Evolutionary conservation across 306 rosid genomes (phyloP).

Genomic region (Casuarina cunninghamiana): DNA sequence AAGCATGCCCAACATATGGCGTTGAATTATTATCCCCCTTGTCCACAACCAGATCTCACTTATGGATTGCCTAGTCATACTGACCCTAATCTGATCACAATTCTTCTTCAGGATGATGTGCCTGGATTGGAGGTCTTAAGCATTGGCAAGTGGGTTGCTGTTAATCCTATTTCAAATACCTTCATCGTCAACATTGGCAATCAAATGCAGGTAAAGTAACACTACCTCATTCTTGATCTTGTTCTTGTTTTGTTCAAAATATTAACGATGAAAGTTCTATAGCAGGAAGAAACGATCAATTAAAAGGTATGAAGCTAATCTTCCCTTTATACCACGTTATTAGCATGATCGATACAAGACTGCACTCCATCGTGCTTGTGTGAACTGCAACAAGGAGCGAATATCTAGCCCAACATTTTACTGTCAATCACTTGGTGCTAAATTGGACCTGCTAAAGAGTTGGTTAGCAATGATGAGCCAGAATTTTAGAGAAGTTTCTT

Average conservation of each 20-base stretch:
- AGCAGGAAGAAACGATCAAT: no score
- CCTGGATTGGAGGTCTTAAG: no score
- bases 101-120: no score
- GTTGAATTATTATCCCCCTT: not conserved
- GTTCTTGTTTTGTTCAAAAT: not conserved
- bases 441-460: conserved; percentile 37
- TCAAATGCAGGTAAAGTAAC: conserved; percentile 51
- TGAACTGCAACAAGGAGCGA: conserved; percentile 38
- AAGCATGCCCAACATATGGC: conserved; percentile 60
- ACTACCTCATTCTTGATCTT: not conserved
- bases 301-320: not conserved
- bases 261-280: no score
- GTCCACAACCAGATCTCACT: conserved; percentile 58
- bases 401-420: conserved; percentile 56
- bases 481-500: conserved; percentile 31
- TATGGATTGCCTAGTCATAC: not conserved
- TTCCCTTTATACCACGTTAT: conserved; percentile 28
- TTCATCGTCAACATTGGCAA: conserved; percentile 52
- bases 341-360: conserved; percentile 49
- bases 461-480: conserved; percentile 12
- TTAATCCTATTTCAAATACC: conserved; percentile 31
- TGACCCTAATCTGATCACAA: no score
- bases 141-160: no score
- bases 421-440: conserved; percentile 44
- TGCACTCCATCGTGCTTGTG: conserved; percentile 52